Percentiles rank a stretch among this genome's conserved stretches.
Conservation (phyloP, 2,329 filamentous ascomycete species). For the Diaporthe sp. region DNA sequence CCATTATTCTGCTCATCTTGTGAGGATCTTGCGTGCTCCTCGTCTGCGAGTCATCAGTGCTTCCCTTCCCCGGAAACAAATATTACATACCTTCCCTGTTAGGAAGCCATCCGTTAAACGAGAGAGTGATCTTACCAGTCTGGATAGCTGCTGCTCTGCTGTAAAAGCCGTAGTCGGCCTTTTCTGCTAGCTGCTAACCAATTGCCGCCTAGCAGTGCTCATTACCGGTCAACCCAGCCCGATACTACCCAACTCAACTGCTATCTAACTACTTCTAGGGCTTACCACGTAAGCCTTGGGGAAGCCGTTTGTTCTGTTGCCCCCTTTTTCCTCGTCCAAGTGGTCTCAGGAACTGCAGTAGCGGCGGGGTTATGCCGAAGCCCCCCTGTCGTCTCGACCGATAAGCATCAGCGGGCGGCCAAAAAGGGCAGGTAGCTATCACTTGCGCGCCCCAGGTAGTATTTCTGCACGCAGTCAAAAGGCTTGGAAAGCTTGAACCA, state of each 20-base stretch:
- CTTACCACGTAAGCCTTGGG: too few relatives aligned
- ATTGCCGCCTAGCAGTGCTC: slow-evolving; percentile 5
- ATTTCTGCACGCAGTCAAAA: not conserved
- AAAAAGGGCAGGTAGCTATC: slow-evolving; percentile 14
- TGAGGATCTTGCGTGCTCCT: not conserved
- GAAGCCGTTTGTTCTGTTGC: not conserved
- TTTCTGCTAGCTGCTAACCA: not conserved
- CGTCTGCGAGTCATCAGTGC: not conserved
- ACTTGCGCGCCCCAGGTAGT: not conserved
- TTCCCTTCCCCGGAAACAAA: not conserved
- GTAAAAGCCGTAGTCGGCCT: too few relatives aligned
- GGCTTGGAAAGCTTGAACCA: not conserved
- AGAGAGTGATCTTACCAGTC: not conserved
- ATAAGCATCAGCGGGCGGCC: not conserved
- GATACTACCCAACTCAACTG: not conserved
- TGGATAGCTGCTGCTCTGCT: too few relatives aligned
- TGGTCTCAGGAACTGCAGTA: not conserved
- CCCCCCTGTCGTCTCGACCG: not conserved
- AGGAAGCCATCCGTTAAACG: not conserved
- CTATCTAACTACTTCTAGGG: not conserved
- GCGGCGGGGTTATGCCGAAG: not conserved
- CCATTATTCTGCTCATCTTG: not conserved
- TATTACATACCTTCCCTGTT: not conserved
- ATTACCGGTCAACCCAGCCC: not conserved
- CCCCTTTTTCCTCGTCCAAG: not conserved